These are phyloP conservation scores for Physcomitrellopsis africana DNA, from an alignment of 225 moss, liverwort and hornwort genomes.

Conservation along the genomic window DNA sequence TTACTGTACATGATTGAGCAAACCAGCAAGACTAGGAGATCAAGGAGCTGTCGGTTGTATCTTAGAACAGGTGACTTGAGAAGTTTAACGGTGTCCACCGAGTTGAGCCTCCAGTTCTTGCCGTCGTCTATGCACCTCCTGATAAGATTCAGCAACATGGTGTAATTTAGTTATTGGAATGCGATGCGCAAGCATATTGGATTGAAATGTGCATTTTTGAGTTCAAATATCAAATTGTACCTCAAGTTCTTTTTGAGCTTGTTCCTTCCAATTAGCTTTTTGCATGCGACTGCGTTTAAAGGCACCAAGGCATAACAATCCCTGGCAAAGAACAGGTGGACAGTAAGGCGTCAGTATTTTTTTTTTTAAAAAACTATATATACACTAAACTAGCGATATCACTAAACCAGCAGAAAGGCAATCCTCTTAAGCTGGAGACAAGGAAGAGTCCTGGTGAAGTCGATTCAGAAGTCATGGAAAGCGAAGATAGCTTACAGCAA, in stretches of 20 bases:
- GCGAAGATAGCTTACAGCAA: slow-evolving; percentile 55
- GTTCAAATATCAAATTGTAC: slow-evolving; percentile 21
- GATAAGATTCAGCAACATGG: not conserved
- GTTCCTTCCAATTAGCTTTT: slow-evolving; percentile 43
- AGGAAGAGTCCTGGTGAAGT: not conserved
- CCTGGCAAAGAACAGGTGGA: slow-evolving; percentile 34
- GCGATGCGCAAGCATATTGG: not conserved
- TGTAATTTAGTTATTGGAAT: not conserved
- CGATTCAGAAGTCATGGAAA: not conserved
- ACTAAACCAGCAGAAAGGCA: not conserved
- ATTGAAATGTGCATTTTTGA: not conserved
- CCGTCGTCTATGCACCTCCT: slow-evolving; percentile 56
- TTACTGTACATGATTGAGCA: slow-evolving; percentile 15
- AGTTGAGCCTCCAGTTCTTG: slow-evolving; percentile 56
- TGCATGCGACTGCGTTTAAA: slow-evolving; percentile 53
- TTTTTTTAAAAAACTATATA: no score
- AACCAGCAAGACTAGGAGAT: not conserved
- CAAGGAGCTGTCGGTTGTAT: slow-evolving; percentile 3
- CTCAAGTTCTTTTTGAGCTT: slow-evolving; percentile 62
- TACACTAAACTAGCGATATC: no score
- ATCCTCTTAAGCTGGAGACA: slow-evolving; percentile 9
- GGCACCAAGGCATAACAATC: slow-evolving; percentile 59
- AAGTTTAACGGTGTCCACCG: slow-evolving; percentile 40
- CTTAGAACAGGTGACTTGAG: not conserved
- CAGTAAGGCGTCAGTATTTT: slow-evolving; percentile 1